Evolutionary conservation across 371 early-diverging fungal species (phyloP).

Genomic region (Batrachochytrium dendrobatidis): DNA sequence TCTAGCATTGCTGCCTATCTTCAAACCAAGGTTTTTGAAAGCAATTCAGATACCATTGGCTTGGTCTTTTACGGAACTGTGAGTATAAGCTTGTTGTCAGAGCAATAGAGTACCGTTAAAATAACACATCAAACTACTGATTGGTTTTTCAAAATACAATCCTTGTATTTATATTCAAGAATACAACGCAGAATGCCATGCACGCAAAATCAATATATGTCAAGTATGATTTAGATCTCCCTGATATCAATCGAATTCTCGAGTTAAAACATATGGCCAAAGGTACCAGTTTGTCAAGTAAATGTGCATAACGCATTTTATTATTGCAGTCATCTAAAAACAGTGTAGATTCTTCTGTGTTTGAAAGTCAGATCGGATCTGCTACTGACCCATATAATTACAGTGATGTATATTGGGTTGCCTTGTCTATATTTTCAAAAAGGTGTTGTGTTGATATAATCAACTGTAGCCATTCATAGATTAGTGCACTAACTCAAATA

Average conservation of each 20-base stretch:
- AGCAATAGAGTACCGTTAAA: not conserved
- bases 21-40: conserved; percentile 49
- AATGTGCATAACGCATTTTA: too few relatives aligned
- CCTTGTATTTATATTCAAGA: conserved; percentile 15
- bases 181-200: conserved; percentile 36
- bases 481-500: too few relatives aligned
- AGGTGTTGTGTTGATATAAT: too few relatives aligned
- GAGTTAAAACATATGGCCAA: conserved; percentile 48
- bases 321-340: too few relatives aligned
- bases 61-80: conserved; percentile 61
- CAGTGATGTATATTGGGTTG: conserved; percentile 58
- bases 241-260: conserved; percentile 53
- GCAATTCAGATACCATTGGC: conserved; percentile 52
- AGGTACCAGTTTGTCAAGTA: too few relatives aligned
- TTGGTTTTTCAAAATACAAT: not conserved
- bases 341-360: too few relatives aligned
- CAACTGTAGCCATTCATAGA: too few relatives aligned
- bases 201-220: conserved; percentile 53
- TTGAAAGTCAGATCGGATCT: conserved; percentile 45
- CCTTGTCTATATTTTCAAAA: conserved; percentile 48
- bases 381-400: conserved; percentile 43
- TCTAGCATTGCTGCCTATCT: conserved; percentile 41
- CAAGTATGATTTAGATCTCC: conserved; percentile 52
- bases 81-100: conserved; percentile 8
- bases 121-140: too few relatives aligned